These are phyloP conservation scores for Apiospora koreana DNA, from an alignment of 2,329 filamentous ascomycete genomes.

Conservation along the genomic window DNA sequence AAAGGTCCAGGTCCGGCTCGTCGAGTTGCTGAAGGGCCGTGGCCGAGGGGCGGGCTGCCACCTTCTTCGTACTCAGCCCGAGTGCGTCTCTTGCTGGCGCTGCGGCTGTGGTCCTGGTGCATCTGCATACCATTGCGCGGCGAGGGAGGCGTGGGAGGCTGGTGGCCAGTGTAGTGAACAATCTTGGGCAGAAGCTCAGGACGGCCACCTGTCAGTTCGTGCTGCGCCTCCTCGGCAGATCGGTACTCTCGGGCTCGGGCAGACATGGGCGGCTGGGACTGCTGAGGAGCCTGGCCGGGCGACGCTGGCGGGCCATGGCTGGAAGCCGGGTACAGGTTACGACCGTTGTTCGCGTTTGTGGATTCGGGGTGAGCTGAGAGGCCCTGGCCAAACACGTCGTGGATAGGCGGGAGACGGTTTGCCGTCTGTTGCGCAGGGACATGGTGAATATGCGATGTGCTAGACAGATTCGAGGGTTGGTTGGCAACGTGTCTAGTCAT, in stretches of 20 bases:
- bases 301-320: slow-evolving; percentile 72
- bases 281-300: slow-evolving; percentile 66
- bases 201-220: slow-evolving; percentile 85
- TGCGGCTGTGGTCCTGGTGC: slow-evolving; percentile 53
- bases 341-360: slow-evolving; percentile 37
- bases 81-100: slow-evolving; percentile 70
- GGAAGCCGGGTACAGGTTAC: slow-evolving; percentile 60
- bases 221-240: slow-evolving; percentile 93
- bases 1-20: slow-evolving; percentile 72
- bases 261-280: slow-evolving; percentile 52
- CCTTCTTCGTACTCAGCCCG: slow-evolving; percentile 95
- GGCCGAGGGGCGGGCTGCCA: slow-evolving; percentile 76
- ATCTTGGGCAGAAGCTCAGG: slow-evolving; percentile 90
- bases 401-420: slow-evolving; percentile 90
- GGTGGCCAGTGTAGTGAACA: slow-evolving; percentile 92
- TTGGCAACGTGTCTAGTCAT: slow-evolving; percentile 77
- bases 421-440: slow-evolving; percentile 83
- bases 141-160: slow-evolving; percentile 89
- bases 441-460: slow-evolving; percentile 88
- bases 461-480: slow-evolving; percentile 79
- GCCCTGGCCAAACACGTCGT: slow-evolving; percentile 88
- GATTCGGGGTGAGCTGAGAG: slow-evolving; percentile 60
- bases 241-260: slow-evolving; percentile 82
- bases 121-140: slow-evolving; percentile 57
- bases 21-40: slow-evolving; percentile 63